A percentile compares a stretch with the other conserved stretches of the same genome.
phyloP scores from a whole-genome alignment of 352 stramenopile genomes.

The Globisporangium barbulae region DNA sequence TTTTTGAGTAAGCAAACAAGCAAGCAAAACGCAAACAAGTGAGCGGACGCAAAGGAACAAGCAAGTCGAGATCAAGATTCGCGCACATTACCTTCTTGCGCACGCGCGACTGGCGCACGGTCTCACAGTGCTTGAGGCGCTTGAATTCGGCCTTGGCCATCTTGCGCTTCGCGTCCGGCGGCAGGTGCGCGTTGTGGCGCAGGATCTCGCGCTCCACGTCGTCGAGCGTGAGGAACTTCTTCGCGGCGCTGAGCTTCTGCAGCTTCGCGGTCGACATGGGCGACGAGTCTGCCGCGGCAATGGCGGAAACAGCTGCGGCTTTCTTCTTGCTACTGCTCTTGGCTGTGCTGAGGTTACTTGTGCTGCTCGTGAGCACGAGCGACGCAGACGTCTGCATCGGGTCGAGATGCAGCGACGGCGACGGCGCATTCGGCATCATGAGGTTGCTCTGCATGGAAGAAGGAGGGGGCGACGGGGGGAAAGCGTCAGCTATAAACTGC shows the following conservation, averaged over 20 bases:
- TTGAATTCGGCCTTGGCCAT: conserved; percentile 69
- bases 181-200: conserved; percentile 36
- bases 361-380: conserved; percentile 5
- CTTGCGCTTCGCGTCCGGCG: conserved; percentile 39
- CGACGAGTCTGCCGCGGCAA: neutral
- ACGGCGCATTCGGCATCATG: conserved; percentile 35
- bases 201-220: conserved; percentile 59
- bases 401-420: conserved; percentile 28
- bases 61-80: neutral
- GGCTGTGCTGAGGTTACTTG: neutral
- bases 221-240: conserved; percentile 45
- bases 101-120: conserved; percentile 71
- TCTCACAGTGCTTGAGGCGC: conserved; percentile 77
- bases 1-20: neutral
- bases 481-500: conserved; percentile 12
- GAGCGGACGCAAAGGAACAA: neutral
- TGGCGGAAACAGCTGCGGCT: neutral
- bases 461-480: conserved; percentile 31
- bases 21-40: neutral
- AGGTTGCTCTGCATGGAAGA: conserved; percentile 18
- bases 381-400: conserved; percentile 16
- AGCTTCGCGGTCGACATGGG: neutral
- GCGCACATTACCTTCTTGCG: conserved; percentile 52
- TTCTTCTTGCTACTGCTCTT: neutral
- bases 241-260: conserved; percentile 15